These are phyloP conservation scores for Hypomyces perniciosus DNA, from an alignment of 2,329 filamentous ascomycete species.

Conservation along the genomic window DNA sequence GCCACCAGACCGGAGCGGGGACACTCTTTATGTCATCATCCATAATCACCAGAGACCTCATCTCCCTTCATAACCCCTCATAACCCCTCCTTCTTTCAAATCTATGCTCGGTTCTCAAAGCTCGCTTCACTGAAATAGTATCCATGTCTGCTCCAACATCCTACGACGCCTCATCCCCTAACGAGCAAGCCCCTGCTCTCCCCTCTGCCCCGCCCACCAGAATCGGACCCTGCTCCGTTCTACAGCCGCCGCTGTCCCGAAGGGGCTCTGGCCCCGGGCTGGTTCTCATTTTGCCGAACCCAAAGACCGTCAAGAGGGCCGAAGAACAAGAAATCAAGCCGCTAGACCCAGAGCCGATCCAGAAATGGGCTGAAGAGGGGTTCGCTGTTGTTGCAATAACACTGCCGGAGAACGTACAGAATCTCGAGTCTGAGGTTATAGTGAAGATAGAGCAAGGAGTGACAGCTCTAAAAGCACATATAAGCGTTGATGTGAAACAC, in stretches of 20 bases:
- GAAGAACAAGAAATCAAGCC: slow-evolving; percentile 1
- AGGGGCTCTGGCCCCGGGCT: slow-evolving; percentile 29
- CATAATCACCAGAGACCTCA: neutral
- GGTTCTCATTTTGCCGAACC: slow-evolving; percentile 21
- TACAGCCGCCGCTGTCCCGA: slow-evolving; percentile 25
- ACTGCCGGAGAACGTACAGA: neutral
- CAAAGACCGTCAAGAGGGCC: slow-evolving; percentile 2
- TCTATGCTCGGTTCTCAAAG: neutral
- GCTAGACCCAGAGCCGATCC: slow-evolving; percentile 20
- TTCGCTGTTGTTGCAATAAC: slow-evolving; percentile 24
- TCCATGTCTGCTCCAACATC: neutral
- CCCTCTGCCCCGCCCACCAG: slow-evolving; percentile 5
- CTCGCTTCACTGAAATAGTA: neutral
- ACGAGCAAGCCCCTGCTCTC: slow-evolving; percentile 12
- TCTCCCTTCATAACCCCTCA: neutral
- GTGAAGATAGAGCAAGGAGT: slow-evolving; percentile 1
- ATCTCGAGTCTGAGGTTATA: neutral
- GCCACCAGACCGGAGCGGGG: no score
- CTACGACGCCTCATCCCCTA: slow-evolving; percentile 11
- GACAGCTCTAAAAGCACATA: neutral
- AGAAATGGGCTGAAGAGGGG: slow-evolving; percentile 34
- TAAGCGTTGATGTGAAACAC: slow-evolving; percentile 21
- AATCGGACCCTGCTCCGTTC: slow-evolving; percentile 6
- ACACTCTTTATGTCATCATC: neutral
- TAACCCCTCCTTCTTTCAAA: neutral